These are phyloP conservation scores for Cavenderia fasciculata DNA, from an alignment of 78 protist species.

Conservation along the genomic window DNA sequence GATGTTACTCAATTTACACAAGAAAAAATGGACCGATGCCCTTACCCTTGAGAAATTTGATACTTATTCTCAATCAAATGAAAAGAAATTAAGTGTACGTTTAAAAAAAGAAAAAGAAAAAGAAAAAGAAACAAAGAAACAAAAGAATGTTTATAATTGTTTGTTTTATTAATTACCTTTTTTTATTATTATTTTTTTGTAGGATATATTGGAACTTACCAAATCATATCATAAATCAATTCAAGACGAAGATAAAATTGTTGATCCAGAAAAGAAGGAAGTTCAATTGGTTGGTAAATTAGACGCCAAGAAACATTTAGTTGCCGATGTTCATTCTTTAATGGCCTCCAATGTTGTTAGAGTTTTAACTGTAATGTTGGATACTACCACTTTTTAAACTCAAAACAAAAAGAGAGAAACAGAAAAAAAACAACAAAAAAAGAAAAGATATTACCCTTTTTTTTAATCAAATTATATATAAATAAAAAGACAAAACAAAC, in stretches of 20 bases:
- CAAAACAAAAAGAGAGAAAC: too few species aligned
- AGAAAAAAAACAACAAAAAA: too few species aligned
- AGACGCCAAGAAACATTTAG: conserved; percentile 95
- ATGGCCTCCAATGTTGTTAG: conserved; percentile 97
- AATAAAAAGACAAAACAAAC: too few species aligned
- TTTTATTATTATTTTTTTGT: not conserved
- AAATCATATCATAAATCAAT: conserved; percentile 88
- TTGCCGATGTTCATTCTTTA: conserved; percentile 85
- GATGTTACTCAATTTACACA: conserved; percentile 96
- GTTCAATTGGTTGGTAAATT: conserved; percentile 83
- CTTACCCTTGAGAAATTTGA: conserved; percentile 86
- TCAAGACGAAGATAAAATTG: conserved; percentile 91
- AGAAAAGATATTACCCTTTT: too few species aligned
- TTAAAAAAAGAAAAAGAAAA: not conserved
- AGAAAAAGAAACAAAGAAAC: too few species aligned
- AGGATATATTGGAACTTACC: conserved; percentile 88
- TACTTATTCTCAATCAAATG: conserved; percentile 86
- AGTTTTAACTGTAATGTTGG: conserved; percentile 96
- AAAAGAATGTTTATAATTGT: too few species aligned
- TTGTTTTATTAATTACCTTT: not conserved
- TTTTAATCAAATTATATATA: too few species aligned
- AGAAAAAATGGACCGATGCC: conserved; percentile 97
- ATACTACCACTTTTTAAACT: conserved; percentile 95
- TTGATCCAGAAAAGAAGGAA: conserved; percentile 86
- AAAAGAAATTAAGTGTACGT: conserved; percentile 82